phyloP scores from a whole-genome alignment of 1,139 yeast genomes.

The Geotrichum restrictum region DNA sequence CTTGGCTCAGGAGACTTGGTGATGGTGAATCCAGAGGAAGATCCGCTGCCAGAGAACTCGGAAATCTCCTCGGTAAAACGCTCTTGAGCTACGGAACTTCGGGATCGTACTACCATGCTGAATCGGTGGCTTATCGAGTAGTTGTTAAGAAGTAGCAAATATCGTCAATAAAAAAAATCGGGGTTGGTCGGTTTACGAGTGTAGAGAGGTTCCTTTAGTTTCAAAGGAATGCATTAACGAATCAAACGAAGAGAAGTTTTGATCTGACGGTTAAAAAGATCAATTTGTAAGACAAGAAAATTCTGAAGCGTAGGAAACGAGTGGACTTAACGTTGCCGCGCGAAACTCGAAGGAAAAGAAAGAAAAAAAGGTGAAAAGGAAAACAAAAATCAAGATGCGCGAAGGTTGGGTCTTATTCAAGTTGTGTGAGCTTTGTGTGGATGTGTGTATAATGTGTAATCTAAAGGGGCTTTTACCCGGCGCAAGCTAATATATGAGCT shows the following conservation, averaged over 20 bases:
- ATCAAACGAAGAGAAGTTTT: not conserved
- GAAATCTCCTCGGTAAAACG: not conserved
- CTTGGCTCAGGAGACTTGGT: too few relatives aligned
- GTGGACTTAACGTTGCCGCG: too few relatives aligned
- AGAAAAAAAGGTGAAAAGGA: not conserved
- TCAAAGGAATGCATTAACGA: not conserved
- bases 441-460: not conserved
- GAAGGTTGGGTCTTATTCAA: not conserved
- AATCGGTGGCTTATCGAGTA: not conserved
- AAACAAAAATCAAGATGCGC: not conserved
- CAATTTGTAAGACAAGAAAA: too few relatives aligned
- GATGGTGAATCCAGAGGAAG: too few relatives aligned
- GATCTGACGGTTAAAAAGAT: too few relatives aligned
- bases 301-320: too few relatives aligned
- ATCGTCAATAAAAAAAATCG: not conserved
- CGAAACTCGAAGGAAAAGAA: not conserved
- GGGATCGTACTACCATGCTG: constrained; percentile 2
- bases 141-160: not conserved
- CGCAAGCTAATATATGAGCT: not conserved
- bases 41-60: not conserved
- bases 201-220: not conserved
- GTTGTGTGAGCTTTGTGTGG: not conserved
- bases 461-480: constrained; percentile 1
- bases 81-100: not conserved
- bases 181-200: not conserved